Evolutionary conservation across 441 rosid species (phyloP).

Genomic region (Hura crepitans): DNA sequence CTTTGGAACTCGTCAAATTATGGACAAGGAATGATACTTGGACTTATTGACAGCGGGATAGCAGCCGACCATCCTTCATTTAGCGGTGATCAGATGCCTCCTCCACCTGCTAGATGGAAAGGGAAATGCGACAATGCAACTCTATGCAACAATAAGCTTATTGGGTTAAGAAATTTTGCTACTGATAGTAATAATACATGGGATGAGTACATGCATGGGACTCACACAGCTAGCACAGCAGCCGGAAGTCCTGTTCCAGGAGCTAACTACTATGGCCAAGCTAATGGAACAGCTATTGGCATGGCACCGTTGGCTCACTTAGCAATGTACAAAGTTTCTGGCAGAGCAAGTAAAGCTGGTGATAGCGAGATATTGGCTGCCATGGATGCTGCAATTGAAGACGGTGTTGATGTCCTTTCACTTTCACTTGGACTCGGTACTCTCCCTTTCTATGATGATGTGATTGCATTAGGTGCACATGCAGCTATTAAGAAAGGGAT

Average conservation of each 20-base stretch:
- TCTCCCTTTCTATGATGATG: conserved; percentile 7
- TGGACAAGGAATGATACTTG: conserved; percentile 51
- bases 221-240: conserved; percentile 43
- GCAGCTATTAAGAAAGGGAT: conserved; percentile 6
- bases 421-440: conserved; percentile 11
- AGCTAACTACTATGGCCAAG: conserved; percentile 32
- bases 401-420: conserved; percentile 9
- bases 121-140: conserved; percentile 40
- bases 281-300: conserved; percentile 39
- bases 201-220: conserved; percentile 42
- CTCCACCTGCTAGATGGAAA: conserved; percentile 54
- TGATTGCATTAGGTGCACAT: conserved; percentile 5
- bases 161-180: conserved; percentile 19
- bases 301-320: conserved; percentile 45
- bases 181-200: conserved; percentile 20
- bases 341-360: background rate
- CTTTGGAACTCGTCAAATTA: conserved; percentile 34
- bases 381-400: conserved; percentile 11
- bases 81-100: conserved; percentile 36
- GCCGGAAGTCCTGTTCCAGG: conserved; percentile 33
- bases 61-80: conserved; percentile 51
- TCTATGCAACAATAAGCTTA: conserved; percentile 8
- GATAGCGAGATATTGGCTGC: conserved; percentile 17
- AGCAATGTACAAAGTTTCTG: conserved; percentile 40
- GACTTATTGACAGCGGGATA: conserved; percentile 47